These are phyloP conservation scores for Escallonia rubra DNA, from an alignment of 129 eudicot species.

Conservation along the genomic window DNA sequence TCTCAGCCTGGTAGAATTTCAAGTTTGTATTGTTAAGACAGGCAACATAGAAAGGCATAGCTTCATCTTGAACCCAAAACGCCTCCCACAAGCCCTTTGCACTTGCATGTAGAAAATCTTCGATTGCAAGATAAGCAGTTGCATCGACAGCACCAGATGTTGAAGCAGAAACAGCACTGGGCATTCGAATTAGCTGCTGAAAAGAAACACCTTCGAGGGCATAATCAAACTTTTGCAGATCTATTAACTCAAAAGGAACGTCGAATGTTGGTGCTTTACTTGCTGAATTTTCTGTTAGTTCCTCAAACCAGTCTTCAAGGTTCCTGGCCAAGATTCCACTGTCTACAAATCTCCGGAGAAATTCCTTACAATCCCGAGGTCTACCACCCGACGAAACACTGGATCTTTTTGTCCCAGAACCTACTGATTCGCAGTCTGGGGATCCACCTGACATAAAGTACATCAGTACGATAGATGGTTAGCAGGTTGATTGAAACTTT, in stretches of 20 bases:
- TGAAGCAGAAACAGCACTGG: constrained; percentile 67
- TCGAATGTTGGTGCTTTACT: constrained; percentile 36
- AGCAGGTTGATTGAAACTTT: background rate
- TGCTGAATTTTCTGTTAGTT: constrained; percentile 36
- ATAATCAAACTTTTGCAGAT: constrained; percentile 92
- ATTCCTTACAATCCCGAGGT: constrained; percentile 57
- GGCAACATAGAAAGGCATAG: constrained; percentile 58
- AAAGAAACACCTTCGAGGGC: constrained; percentile 90
- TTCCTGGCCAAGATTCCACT: constrained; percentile 48
- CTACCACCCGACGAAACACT: constrained; percentile 77
- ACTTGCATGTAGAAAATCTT: constrained; percentile 87
- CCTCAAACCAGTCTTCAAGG: constrained; percentile 67
- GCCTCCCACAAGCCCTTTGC: constrained; percentile 93
- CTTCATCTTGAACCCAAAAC: constrained; percentile 78
- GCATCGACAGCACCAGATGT: constrained; percentile 67
- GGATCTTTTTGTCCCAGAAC: constrained; percentile 76
- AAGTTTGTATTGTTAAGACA: constrained; percentile 55
- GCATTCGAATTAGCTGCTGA: constrained; percentile 96
- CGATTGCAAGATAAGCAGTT: constrained; percentile 72
- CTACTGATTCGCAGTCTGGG: constrained; percentile 65
- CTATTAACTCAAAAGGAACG: constrained; percentile 85
- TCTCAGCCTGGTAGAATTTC: constrained; percentile 84
- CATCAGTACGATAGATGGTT: constrained; percentile 11
- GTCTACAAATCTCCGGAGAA: constrained; percentile 72
- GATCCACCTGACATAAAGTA: constrained; percentile 58